A percentile compares a stretch with the other conserved stretches of the same genome.
phyloP scores from a whole-genome alignment of 1,139 yeast genomes.

The Taphrina sp. region DNA sequence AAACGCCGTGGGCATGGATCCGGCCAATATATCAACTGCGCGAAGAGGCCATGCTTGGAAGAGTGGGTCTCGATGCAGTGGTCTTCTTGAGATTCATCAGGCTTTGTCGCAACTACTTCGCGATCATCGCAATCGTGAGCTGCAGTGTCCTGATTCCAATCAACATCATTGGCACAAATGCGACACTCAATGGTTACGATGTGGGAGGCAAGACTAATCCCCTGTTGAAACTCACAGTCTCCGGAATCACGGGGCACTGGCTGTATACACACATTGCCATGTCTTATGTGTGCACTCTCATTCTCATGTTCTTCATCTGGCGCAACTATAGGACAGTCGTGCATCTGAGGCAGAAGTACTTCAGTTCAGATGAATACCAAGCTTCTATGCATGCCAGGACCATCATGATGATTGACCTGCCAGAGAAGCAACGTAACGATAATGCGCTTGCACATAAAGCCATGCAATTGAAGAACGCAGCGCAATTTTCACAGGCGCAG shows the following conservation, averaged over 20 bases:
- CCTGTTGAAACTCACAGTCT: slow-evolving; percentile 27
- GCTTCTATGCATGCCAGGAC: slow-evolving; percentile 44
- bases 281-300: slow-evolving; percentile 42
- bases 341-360: slow-evolving; percentile 41
- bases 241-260: slow-evolving; percentile 41
- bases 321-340: slow-evolving; percentile 42
- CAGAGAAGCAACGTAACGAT: slow-evolving; percentile 41
- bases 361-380: slow-evolving; percentile 42
- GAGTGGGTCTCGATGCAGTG: slow-evolving; percentile 47
- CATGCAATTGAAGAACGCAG: slow-evolving; percentile 34
- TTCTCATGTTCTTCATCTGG: slow-evolving; percentile 43
- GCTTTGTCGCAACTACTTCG: slow-evolving; percentile 45
- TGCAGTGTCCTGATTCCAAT: slow-evolving; percentile 46
- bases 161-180: slow-evolving; percentile 41
- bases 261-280: slow-evolving; percentile 45
- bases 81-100: slow-evolving; percentile 43
- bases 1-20: slow-evolving; percentile 43
- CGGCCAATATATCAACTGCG: slow-evolving; percentile 38
- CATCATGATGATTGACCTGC: slow-evolving; percentile 44
- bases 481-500: slow-evolving; percentile 42
- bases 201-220: slow-evolving; percentile 29
- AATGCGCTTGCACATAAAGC: slow-evolving; percentile 41
- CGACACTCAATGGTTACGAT: slow-evolving; percentile 6
- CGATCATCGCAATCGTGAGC: slow-evolving; percentile 43
- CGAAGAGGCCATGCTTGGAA: slow-evolving; percentile 42